phyloP scores from a whole-genome alignment of 1,284 basidiomycete species.

The Microbotryum saponariae region DNA sequence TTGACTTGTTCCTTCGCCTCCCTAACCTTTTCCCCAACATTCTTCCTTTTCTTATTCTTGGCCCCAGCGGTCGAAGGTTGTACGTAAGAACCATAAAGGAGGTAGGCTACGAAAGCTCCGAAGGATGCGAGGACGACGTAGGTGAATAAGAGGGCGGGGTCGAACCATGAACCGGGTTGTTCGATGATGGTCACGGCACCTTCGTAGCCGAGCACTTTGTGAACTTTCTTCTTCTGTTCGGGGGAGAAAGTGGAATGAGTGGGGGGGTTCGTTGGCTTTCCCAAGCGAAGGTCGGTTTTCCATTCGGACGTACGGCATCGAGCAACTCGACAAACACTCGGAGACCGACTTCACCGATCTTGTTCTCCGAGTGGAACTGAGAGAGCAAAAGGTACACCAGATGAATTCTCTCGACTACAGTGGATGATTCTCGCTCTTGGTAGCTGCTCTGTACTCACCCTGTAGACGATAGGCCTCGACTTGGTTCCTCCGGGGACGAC shows the following conservation, averaged over 20 bases:
- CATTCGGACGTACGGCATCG: conserved; percentile 1
- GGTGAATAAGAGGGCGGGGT: conserved; percentile 29
- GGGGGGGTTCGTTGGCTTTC: background rate
- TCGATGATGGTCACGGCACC: conserved; percentile 28
- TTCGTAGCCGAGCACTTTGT: conserved; percentile 27
- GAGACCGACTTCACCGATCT: conserved; percentile 33
- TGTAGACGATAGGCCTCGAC: conserved; percentile 15
- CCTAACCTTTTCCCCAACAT: conserved; percentile 6
- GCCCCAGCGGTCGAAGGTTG: conserved; percentile 3
- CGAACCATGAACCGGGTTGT: conserved; percentile 30
- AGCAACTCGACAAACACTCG: conserved; percentile 31
- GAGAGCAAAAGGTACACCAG: background rate
- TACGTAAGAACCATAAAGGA: conserved; percentile 27
- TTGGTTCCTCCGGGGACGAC: background rate
- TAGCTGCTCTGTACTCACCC: background rate
- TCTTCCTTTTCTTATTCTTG: conserved; percentile 2
- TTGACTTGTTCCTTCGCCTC: conserved; percentile 10
- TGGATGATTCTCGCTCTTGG: no score
- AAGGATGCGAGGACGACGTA: conserved; percentile 24
- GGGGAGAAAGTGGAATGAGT: background rate
- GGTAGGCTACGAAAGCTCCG: conserved; percentile 19
- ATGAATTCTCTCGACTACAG: no score
- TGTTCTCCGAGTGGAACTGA: conserved; percentile 25
- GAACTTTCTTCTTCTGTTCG: conserved; percentile 14
- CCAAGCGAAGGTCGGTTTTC: background rate